Evolutionary conservation across 164 flowering plant genomes (phyloP).

Genomic region (Stephania japonica): DNA sequence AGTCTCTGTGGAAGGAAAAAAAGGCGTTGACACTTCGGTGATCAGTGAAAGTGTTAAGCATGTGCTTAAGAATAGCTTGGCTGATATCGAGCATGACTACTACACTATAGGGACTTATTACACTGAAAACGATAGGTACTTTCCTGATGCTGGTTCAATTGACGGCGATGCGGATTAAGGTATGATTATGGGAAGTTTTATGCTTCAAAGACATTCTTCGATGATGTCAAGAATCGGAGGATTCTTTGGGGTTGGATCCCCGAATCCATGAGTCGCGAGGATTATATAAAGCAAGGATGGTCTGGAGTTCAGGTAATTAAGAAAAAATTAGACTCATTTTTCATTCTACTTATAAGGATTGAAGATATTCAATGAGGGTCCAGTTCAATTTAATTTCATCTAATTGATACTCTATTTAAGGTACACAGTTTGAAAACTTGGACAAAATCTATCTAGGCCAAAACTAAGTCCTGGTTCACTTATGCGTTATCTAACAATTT

Average conservation of each 20-base stretch:
- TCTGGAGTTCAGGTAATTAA: slow-evolving; percentile 26
- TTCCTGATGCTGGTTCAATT: slow-evolving; percentile 21
- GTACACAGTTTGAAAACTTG: no score
- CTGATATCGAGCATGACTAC: slow-evolving; percentile 23
- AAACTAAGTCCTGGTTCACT: no score
- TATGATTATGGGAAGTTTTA: slow-evolving; percentile 63
- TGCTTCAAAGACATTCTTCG: slow-evolving; percentile 56
- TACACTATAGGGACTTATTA: slow-evolving; percentile 43
- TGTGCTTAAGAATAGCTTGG: slow-evolving; percentile 43
- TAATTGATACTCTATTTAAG: no score
- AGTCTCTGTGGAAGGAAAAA: slow-evolving; percentile 16
- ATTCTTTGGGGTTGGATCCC: slow-evolving; percentile 50
- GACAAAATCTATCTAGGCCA: neutral
- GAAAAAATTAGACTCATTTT: neutral
- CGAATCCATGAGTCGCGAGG: slow-evolving; percentile 16
- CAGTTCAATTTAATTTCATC: no score
- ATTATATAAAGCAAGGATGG: slow-evolving; percentile 25
- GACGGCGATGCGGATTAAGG: slow-evolving; percentile 27
- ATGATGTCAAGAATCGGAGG: slow-evolving; percentile 32
- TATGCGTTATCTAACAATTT: no score
- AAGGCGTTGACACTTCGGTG: slow-evolving; percentile 44
- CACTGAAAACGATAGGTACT: slow-evolving; percentile 19
- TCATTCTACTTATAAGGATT: no score
- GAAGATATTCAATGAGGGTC: no score
- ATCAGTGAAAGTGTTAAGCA: slow-evolving; percentile 28